phyloP scores from a whole-genome alignment of 2,329 filamentous ascomycete species.

The Emergomyces pasteurianus region DNA sequence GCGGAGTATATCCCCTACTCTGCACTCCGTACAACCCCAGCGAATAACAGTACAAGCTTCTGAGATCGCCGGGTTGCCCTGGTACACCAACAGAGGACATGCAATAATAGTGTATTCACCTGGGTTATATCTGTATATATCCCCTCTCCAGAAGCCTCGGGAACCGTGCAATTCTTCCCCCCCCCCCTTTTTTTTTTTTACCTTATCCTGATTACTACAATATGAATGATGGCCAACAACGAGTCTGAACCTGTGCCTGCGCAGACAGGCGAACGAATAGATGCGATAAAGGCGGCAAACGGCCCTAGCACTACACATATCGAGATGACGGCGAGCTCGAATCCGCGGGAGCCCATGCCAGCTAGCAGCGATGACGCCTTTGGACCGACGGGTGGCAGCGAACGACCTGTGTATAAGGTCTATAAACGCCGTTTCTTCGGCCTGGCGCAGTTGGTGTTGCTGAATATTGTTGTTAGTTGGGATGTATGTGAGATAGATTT shows the following conservation, averaged over 20 bases:
- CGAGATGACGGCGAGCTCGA: not conserved
- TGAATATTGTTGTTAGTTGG: constrained; percentile 93
- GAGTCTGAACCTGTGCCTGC: not conserved
- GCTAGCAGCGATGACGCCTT: not conserved
- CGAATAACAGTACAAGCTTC: too few species aligned
- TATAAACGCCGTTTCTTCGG: constrained; percentile 90
- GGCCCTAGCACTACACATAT: not conserved
- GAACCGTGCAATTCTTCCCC: too few species aligned
- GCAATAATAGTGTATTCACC: too few species aligned
- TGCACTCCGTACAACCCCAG: too few species aligned
- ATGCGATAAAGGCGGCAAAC: not conserved
- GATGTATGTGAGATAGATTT: constrained; percentile 53
- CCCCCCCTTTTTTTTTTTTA: too few species aligned
- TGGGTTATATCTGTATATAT: too few species aligned
- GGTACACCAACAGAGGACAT: too few species aligned
- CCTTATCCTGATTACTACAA: too few species aligned
- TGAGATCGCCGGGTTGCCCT: too few species aligned
- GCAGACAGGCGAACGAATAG: not conserved
- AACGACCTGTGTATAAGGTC: constrained; percentile 34
- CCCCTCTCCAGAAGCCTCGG: too few species aligned
- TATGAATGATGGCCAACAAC: not conserved
- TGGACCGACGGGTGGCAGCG: not conserved
- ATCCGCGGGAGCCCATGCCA: not conserved
- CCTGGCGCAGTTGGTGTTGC: constrained; percentile 64
- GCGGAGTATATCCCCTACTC: too few species aligned